Evolutionary conservation across 2,329 filamentous ascomycete genomes (phyloP), one percentile per base, ranked within the genome.

Genomic region (Helotiales sp.): DNA sequence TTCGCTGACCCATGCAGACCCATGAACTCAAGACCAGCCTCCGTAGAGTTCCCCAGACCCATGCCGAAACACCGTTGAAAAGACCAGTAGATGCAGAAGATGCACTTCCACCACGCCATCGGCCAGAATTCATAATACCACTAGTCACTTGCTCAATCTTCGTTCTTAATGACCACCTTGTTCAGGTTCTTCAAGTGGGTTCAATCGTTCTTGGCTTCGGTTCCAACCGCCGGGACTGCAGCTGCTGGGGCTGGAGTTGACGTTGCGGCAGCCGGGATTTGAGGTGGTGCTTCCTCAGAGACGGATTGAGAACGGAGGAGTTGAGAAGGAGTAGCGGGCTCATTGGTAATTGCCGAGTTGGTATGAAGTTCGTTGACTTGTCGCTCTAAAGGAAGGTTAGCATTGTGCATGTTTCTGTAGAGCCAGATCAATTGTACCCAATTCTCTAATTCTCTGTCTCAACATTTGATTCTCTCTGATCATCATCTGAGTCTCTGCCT

Each of bases 391-490:
- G n/a, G 6, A 49, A 63, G n/a, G 30, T 73, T 47, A 72, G 69
- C 47, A 52, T 50, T 26, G 20, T 26, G 5, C 13, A 26, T 26
- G 30, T 7, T 11, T 15, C 11, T 6, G 1, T 32, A 24, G 13
- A 11, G 11, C 6, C 20, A n/a, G 58, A 32, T 2, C 17, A 43
- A 17, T 10, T 83, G 72, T 80, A 91, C 90, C 91, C 15, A 93
- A 80, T 74, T 93, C 91, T 40, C 89, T 84, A 67, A 93, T 91
- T 58, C 92, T 85, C 76, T 89, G 85, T 69, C 90, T 88, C 61
- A 95, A 81, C 91, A 95, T 93, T 79, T 94, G 91, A 72, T 94
- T 95, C 80, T 94, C 92, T 28, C 92, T 84, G 24, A 89, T 86
- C 73, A 95, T 79, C 80, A 88, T 93, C 79, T 93, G 90, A 1